A percentile compares a stretch with the other conserved stretches of the same genome.
phyloP scores from a whole-genome alignment of 2,329 filamentous ascomycete species.

The Aspergillus flavus region DNA sequence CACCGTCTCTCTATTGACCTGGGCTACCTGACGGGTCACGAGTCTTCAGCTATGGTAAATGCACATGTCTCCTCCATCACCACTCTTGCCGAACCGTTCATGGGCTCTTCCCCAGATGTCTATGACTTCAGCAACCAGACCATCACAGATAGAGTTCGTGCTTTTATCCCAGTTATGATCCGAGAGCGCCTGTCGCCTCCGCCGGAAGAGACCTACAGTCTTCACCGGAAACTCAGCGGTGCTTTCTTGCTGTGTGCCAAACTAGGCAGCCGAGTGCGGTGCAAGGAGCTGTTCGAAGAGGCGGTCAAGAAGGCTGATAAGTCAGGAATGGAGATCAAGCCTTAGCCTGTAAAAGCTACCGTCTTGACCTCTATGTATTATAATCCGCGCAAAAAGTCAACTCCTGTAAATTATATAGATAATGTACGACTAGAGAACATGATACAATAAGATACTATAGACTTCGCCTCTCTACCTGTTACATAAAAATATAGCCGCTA shows the following conservation, averaged over 20 bases:
- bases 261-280: constrained; percentile 79
- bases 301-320: constrained; percentile 33
- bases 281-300: constrained; percentile 71
- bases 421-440: constrained; percentile 2
- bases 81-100: constrained; percentile 90
- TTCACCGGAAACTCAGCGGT: constrained; percentile 93
- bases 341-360: neutral
- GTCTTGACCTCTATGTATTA: neutral
- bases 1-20: constrained; percentile 71
- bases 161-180: constrained; percentile 90
- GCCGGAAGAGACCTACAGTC: constrained; percentile 94
- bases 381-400: neutral
- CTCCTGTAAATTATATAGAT: constrained; percentile 9
- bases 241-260: constrained; percentile 90
- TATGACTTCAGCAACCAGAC: constrained; percentile 96
- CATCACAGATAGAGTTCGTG: constrained; percentile 89
- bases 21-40: constrained; percentile 89
- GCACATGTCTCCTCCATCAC: constrained; percentile 87
- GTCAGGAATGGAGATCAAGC: constrained; percentile 14
- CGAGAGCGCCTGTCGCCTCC: constrained; percentile 84
- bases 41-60: constrained; percentile 82
- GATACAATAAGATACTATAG: neutral
- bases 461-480: neutral
- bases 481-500: neutral
- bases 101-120: constrained; percentile 71